Evolutionary conservation across 140 eudicot genomes (phyloP).

Genomic region (Flaveria floridana): DNA sequence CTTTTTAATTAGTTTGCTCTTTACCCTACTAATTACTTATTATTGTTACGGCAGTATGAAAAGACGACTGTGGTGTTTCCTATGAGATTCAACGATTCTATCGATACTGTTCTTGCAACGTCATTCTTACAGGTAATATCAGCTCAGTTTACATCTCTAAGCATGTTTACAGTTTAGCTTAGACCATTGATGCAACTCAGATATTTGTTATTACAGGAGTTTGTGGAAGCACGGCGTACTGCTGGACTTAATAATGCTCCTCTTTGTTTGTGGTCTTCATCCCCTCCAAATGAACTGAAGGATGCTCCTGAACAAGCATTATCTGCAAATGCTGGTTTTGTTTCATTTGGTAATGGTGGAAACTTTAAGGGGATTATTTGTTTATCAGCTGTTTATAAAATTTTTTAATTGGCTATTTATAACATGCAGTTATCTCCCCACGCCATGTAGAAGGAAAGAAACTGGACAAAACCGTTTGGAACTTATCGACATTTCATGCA

Average conservation of each 20-base stretch:
- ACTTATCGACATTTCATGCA: constrained; percentile 84
- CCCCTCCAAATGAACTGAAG: constrained; percentile 79
- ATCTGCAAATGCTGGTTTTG: constrained; percentile 92
- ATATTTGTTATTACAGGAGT: constrained; percentile 54
- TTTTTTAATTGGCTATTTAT: constrained; percentile 18
- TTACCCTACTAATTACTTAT: not conserved
- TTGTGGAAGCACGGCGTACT: constrained; percentile 85
- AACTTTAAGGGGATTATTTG: constrained; percentile 13
- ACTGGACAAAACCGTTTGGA: constrained; percentile 96
- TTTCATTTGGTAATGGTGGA: constrained; percentile 70
- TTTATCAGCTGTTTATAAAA: constrained; percentile 9
- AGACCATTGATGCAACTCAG: not conserved
- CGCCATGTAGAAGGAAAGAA: constrained; percentile 94
- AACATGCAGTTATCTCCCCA: constrained; percentile 68
- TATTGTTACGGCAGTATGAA: constrained; percentile 57
- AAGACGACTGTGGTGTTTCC: constrained; percentile 88
- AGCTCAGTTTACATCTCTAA: not conserved
- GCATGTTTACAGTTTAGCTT: not conserved
- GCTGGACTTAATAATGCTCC: constrained; percentile 88
- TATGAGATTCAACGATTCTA: constrained; percentile 87
- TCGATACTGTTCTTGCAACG: constrained; percentile 85
- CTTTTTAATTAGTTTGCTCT: not conserved
- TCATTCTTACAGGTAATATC: constrained; percentile 87
- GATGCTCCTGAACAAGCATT: constrained; percentile 69
- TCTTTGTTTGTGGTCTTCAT: constrained; percentile 76